These are phyloP conservation scores for Lactifluus pinguis DNA, from an alignment of 768 basidiomycete species.

Conservation along the genomic window DNA sequence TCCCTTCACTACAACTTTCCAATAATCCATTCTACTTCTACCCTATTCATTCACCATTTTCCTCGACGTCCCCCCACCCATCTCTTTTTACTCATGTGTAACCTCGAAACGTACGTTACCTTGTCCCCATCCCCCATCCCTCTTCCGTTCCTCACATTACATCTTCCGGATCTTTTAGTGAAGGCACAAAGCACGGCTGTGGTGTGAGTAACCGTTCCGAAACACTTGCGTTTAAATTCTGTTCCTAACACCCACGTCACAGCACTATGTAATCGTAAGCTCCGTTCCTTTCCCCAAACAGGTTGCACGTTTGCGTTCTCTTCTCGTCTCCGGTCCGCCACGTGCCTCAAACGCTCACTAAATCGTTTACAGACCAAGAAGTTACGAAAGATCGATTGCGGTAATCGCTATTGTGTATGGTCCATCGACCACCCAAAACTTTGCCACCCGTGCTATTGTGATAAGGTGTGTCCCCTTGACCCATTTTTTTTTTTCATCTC, in stretches of 20 bases:
- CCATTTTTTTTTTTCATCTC: constrained; percentile 7
- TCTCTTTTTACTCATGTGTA: constrained; percentile 26
- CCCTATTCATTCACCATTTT: constrained; percentile 3
- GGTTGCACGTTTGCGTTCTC: constrained; percentile 2
- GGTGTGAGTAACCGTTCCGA: constrained; percentile 33
- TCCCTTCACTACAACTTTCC: background rate
- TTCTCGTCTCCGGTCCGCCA: constrained; percentile 1
- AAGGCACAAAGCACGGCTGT: constrained; percentile 69
- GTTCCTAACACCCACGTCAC: constrained; percentile 14
- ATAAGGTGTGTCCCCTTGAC: constrained; percentile 29
- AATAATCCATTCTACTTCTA: constrained; percentile 5
- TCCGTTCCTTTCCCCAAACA: constrained; percentile 8
- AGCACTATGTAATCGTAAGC: constrained; percentile 66
- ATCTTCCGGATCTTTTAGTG: constrained; percentile 35
- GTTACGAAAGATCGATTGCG: constrained; percentile 48
- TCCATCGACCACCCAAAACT: constrained; percentile 32
- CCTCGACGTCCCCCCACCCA: background rate
- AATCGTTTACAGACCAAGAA: constrained; percentile 36
- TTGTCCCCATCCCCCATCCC: background rate
- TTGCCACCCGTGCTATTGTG: constrained; percentile 37
- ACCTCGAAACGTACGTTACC: constrained; percentile 32
- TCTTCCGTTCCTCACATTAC: constrained; percentile 18
- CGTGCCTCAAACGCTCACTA: constrained; percentile 11
- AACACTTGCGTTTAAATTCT: constrained; percentile 21
- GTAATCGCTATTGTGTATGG: constrained; percentile 33